phyloP scores from a whole-genome alignment of 2,329 filamentous ascomycete genomes.

The Fusarium brachygibbosum region DNA sequence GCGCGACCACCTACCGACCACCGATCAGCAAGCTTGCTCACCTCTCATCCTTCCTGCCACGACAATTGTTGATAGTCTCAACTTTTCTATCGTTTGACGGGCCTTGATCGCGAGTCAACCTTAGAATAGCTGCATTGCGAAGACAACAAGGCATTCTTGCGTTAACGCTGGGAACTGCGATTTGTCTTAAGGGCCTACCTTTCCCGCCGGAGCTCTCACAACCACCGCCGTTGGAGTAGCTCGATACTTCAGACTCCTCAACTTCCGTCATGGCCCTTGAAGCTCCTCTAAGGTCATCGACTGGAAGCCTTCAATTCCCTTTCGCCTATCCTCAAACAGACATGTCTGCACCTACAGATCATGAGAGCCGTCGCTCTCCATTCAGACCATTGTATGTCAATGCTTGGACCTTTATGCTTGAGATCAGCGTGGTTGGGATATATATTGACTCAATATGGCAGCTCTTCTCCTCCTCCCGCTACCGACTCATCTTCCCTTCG shows the following conservation, averaged over 20 bases:
- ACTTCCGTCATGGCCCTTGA: slow-evolving; percentile 55
- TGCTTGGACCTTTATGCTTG: background rate
- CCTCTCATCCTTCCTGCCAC: slow-evolving; percentile 14
- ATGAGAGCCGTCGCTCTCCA: slow-evolving; percentile 62
- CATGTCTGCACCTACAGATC: slow-evolving; percentile 68
- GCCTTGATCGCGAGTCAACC: slow-evolving; percentile 21
- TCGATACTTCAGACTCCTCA: slow-evolving; percentile 18
- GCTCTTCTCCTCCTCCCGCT: slow-evolving; percentile 55
- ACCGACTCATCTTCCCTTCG: slow-evolving; percentile 65
- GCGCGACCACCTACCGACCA: slow-evolving; percentile 35
- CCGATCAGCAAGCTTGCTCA: slow-evolving; percentile 25
- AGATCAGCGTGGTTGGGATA: background rate
- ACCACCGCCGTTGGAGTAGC: slow-evolving; percentile 32
- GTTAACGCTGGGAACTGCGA: slow-evolving; percentile 32
- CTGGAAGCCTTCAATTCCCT: slow-evolving; percentile 60
- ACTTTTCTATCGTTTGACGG: background rate
- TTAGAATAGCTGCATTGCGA: slow-evolving; percentile 27
- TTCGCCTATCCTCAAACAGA: slow-evolving; percentile 63
- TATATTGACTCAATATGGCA: slow-evolving; percentile 37
- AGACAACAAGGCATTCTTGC: slow-evolving; percentile 46
- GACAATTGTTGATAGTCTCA: slow-evolving; percentile 18
- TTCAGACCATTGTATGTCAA: slow-evolving; percentile 66
- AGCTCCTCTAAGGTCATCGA: slow-evolving; percentile 73
- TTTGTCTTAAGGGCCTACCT: slow-evolving; percentile 23
- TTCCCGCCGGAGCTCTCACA: slow-evolving; percentile 21